Evolutionary conservation across 257 asterid species (phyloP).

Genomic region (Fraxinus anomala): DNA sequence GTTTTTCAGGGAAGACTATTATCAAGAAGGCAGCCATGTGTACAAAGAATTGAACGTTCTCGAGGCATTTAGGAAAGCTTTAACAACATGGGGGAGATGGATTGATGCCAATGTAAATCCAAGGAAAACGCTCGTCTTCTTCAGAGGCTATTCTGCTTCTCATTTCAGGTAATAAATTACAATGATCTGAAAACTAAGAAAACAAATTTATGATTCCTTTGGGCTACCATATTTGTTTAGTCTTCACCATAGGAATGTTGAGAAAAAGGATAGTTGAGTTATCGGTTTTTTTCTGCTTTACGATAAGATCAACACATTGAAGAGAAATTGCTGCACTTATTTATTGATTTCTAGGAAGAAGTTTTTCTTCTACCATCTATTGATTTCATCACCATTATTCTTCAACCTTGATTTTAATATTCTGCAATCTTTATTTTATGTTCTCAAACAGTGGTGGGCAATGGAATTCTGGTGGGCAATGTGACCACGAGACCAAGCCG

Average conservation of each 20-base stretch:
- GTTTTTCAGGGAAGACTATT: conserved; percentile 63
- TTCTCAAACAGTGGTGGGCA: conserved; percentile 65
- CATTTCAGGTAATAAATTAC: conserved; percentile 56
- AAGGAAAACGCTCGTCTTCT: conserved; percentile 53
- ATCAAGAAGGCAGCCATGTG: conserved; percentile 79
- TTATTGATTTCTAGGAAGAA: not conserved
- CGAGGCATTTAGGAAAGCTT: conserved; percentile 66
- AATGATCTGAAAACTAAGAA: not conserved
- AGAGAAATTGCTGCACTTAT: not conserved
- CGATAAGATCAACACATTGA: not conserved
- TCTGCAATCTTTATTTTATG: not conserved
- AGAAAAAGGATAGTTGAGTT: not conserved
- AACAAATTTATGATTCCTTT: not conserved
- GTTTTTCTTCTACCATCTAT: not conserved
- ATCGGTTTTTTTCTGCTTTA: too few species aligned
- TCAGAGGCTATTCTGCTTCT: conserved; percentile 72
- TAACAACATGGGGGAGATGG: conserved; percentile 84
- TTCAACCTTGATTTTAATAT: not conserved
- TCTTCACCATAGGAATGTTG: not conserved
- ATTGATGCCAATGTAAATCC: conserved; percentile 57
- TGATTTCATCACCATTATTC: not conserved
- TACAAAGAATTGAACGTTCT: conserved; percentile 46
- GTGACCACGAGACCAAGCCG: conserved; percentile 68
- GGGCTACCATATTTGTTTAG: not conserved
- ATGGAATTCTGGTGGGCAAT: conserved; percentile 79